Evolutionary conservation across 2,329 filamentous ascomycete genomes (phyloP).

Genomic region (Aspergillus flavus): DNA sequence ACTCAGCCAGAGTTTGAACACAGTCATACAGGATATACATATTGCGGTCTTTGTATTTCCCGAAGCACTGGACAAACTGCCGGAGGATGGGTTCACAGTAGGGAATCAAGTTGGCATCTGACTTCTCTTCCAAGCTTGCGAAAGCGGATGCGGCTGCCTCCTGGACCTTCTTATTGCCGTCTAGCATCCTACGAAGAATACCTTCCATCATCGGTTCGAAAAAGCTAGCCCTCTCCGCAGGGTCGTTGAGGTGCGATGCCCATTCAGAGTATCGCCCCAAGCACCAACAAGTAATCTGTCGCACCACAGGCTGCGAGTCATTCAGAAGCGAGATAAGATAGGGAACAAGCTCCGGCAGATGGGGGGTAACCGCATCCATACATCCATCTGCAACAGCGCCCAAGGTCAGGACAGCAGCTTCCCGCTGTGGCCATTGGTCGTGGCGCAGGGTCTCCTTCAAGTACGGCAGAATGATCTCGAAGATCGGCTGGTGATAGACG

Average conservation of each 20-base stretch:
- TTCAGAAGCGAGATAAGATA: constrained; percentile 85
- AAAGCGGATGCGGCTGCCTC: constrained; percentile 95
- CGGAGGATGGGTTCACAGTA: constrained; percentile 89
- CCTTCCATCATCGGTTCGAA: constrained; percentile 98
- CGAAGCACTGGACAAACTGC: constrained; percentile 91
- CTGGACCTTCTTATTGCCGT: constrained; percentile 96
- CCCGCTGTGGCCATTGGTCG: constrained; percentile 85
- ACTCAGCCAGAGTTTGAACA: constrained; percentile 93
- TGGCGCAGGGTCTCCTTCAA: constrained; percentile 87
- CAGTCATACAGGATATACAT: constrained; percentile 99
- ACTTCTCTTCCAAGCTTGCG: constrained; percentile 92
- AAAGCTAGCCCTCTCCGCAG: constrained; percentile 69
- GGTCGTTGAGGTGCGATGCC: constrained; percentile 75
- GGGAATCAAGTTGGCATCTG: constrained; percentile 75
- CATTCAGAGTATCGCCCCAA: constrained; percentile 90
- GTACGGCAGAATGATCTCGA: constrained; percentile 89
- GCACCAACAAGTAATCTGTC: constrained; percentile 98
- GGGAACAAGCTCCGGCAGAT: constrained; percentile 85
- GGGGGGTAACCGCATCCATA: constrained; percentile 83
- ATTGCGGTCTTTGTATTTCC: constrained; percentile 96
- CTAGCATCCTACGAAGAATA: constrained; percentile 90
- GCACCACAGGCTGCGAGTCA: constrained; percentile 84
- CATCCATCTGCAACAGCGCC: constrained; percentile 95
- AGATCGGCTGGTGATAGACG: constrained; percentile 85
- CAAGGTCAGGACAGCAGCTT: constrained; percentile 90